These are phyloP conservation scores for Candida orba DNA, from an alignment of 805 yeast genomes.

Conservation along the genomic window DNA sequence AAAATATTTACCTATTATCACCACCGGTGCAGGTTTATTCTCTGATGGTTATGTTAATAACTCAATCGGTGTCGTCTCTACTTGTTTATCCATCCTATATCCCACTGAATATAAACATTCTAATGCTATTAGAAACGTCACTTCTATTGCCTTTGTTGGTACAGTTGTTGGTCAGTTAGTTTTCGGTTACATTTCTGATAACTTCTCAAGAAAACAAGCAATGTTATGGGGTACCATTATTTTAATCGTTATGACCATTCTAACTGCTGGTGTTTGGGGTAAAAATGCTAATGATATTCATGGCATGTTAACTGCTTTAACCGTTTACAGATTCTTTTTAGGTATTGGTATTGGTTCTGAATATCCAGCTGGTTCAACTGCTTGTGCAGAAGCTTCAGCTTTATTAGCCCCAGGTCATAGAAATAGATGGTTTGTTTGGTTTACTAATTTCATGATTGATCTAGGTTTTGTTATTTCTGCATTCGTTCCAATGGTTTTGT, in stretches of 20 bases:
- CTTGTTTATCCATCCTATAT: slow-evolving; percentile 62
- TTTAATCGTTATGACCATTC: slow-evolving; percentile 68
- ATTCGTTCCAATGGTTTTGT: slow-evolving; percentile 76
- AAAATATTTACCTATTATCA: slow-evolving; percentile 60
- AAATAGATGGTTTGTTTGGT: slow-evolving; percentile 84
- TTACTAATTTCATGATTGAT: slow-evolving; percentile 85
- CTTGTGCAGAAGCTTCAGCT: slow-evolving; percentile 87
- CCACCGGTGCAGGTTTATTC: slow-evolving; percentile 89
- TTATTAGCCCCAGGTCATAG: slow-evolving; percentile 73
- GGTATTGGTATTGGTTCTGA: slow-evolving; percentile 95
- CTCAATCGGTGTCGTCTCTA: slow-evolving; percentile 69
- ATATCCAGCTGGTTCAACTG: slow-evolving; percentile 89
- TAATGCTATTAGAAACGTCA: slow-evolving; percentile 67
- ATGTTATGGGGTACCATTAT: slow-evolving; percentile 75
- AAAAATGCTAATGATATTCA: slow-evolving; percentile 31
- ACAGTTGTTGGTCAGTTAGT: slow-evolving; percentile 79
- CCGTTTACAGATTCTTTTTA: slow-evolving; percentile 77
- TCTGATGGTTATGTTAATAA: slow-evolving; percentile 92
- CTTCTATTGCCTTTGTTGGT: slow-evolving; percentile 88
- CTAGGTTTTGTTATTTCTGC: slow-evolving; percentile 77
- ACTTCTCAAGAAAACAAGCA: slow-evolving; percentile 71
- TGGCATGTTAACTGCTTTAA: slow-evolving; percentile 79
- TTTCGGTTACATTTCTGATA: slow-evolving; percentile 79
- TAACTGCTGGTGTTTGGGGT: slow-evolving; percentile 88
- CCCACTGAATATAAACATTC: slow-evolving; percentile 56